Evolutionary conservation across 495 filamentous ascomycete species (phyloP).

Genomic region (Penicillium lividum): DNA sequence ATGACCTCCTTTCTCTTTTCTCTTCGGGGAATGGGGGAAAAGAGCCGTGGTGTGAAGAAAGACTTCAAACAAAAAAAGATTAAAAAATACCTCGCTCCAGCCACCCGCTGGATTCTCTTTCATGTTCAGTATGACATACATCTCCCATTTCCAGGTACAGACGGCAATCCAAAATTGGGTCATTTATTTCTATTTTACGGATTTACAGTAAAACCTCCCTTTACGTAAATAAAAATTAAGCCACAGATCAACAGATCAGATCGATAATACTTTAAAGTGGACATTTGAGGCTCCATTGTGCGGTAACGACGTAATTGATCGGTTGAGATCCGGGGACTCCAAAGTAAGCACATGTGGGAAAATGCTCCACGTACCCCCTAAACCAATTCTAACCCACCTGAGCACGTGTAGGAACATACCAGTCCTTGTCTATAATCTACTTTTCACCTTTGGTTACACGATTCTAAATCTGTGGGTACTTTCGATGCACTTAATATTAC

Average conservation of each 20-base stretch:
- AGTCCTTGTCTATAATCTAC: too few relatives aligned
- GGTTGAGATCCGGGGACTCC: neutral
- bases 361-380: neutral
- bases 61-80: conserved; percentile 43
- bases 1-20: conserved; percentile 25
- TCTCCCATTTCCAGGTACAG: conserved; percentile 41
- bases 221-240: neutral
- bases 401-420: neutral
- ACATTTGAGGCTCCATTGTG: conserved; percentile 14
- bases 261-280: conserved; percentile 7
- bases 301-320: conserved; percentile 21
- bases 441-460: too few relatives aligned
- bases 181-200: conserved; percentile 1
- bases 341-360: neutral
- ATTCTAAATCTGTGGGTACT: too few relatives aligned
- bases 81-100: conserved; percentile 44
- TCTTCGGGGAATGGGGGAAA: conserved; percentile 18
- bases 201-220: neutral
- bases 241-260: neutral
- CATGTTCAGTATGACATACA: conserved; percentile 48
- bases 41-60: conserved; percentile 42
- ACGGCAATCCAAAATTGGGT: conserved; percentile 39
- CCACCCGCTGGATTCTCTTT: conserved; percentile 38
- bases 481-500: too few relatives aligned
- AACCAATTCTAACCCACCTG: neutral